Evolutionary conservation across 768 basidiomycete species (phyloP), one percentile per base, ranked within the genome.

Genomic region (Dentipellis sp.): DNA sequence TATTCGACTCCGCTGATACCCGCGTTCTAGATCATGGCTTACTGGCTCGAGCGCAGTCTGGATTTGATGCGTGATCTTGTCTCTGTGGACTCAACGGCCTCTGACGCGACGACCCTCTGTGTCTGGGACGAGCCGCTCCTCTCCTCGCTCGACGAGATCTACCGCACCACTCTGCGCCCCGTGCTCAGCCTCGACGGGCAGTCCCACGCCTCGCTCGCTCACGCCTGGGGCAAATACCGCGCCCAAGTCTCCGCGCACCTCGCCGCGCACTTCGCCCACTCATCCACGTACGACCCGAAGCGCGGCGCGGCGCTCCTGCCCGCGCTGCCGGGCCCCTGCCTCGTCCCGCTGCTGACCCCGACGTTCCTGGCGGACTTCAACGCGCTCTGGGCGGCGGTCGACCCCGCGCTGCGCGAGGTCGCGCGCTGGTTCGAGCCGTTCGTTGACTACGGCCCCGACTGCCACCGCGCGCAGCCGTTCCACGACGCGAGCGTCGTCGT

Each of bases 371-470:
- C 16, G 5, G 42, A 45, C 42, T 45, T 45, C 14, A 45, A 45
- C 16, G 42, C 16, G n/a, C 16, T 45, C n/a, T 45, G 42, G 42
- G 16, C n/a, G 11, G 19, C n/a, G 11, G 42, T 45, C n/a, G 42
- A 45, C 42, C 7, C 19, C 42, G 42, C 42, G 14, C 42, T 45
- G 16, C 16, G 19, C 5, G 42, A 45, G 42, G 42, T 45, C n/a
- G 52, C 58, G 23, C 50, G 55, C 7, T 58, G 58, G 58, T n/a
- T 58, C 17, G 58, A 58, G 7, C 58, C 58, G 1, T 56, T 52
- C 40, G 45, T 58, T 23, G 50, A 58, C 29, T 58, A 58, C 19
- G 58, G 54, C 2, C 54, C 58, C 4, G 58, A 56, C 47, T 52
- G 17, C 29, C 21, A 47, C 42, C 54, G 58, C 17, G 4, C 4